phyloP scores from a whole-genome alignment of 495 filamentous ascomycete genomes.

The Talaromyces liani region DNA sequence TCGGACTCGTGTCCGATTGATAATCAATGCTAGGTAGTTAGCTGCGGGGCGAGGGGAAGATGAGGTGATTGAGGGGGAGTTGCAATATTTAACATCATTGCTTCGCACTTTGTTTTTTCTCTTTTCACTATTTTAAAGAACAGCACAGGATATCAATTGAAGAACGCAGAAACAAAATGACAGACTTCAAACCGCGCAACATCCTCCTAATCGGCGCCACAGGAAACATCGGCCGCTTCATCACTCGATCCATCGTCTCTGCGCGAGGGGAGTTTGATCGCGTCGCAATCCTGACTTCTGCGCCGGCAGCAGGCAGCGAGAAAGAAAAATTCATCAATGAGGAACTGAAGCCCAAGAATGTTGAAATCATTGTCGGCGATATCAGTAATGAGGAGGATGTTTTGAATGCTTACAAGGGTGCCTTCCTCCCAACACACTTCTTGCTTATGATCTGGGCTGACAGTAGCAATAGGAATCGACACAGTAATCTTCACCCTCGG shows the following conservation, averaged over 20 bases:
- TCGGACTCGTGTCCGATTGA: neutral
- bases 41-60: conserved; percentile 1
- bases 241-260: conserved; percentile 49
- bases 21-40: neutral
- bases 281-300: conserved; percentile 58
- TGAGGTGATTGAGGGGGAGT: neutral
- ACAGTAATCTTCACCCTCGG: conserved; percentile 61
- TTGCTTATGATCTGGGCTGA: neutral
- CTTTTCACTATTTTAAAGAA: neutral
- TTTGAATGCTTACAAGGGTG: conserved; percentile 43
- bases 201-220: conserved; percentile 66
- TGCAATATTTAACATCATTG: neutral
- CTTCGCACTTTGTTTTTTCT: too few relatives aligned
- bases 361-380: conserved; percentile 55
- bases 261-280: conserved; percentile 44
- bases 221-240: conserved; percentile 58
- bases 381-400: conserved; percentile 45
- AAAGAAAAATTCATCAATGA: conserved; percentile 26
- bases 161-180: neutral
- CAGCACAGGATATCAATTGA: too few relatives aligned
- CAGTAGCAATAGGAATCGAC: conserved; percentile 39
- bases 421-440: neutral
- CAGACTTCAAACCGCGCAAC: conserved; percentile 19
- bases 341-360: conserved; percentile 37
- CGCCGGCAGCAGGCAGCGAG: conserved; percentile 38